Conservation (phyloP, 202 grass and related monocot genomes). For the Carex arenaria region DNA sequence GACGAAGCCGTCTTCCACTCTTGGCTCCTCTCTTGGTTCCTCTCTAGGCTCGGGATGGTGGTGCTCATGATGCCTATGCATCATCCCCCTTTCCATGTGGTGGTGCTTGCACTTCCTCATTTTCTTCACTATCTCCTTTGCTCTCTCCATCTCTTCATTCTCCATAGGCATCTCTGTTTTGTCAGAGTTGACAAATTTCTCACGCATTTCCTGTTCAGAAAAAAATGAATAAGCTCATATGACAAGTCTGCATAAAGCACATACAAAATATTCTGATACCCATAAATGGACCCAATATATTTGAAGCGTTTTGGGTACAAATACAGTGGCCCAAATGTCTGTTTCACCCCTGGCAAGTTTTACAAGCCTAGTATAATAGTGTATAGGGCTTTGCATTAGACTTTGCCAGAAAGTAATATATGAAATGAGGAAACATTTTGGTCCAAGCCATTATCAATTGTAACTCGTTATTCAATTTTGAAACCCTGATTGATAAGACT, state of each 20-base stretch:
- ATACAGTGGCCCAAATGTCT: background rate
- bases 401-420: background rate
- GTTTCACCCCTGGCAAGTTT: background rate
- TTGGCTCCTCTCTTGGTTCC: background rate
- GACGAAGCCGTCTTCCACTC: conserved; percentile 23
- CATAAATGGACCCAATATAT: background rate
- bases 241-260: background rate
- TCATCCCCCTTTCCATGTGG: conserved; percentile 18
- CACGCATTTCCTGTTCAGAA: background rate
- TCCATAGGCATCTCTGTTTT: background rate
- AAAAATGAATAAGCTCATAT: background rate
- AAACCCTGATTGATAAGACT: background rate
- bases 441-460: background rate
- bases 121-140: conserved; percentile 22
- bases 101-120: conserved; percentile 35
- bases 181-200: background rate
- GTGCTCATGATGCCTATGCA: conserved; percentile 22
- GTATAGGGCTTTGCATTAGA: background rate
- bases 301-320: background rate
- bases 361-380: background rate
- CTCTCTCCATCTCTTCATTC: background rate
- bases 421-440: background rate
- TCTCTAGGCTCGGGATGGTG: background rate
- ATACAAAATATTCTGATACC: background rate
- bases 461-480: background rate